Percentiles rank a stretch among this genome's conserved stretches.
phyloP scores from a whole-genome alignment of 2,329 filamentous ascomycete genomes.

The Aureobasidium leucospermi region DNA sequence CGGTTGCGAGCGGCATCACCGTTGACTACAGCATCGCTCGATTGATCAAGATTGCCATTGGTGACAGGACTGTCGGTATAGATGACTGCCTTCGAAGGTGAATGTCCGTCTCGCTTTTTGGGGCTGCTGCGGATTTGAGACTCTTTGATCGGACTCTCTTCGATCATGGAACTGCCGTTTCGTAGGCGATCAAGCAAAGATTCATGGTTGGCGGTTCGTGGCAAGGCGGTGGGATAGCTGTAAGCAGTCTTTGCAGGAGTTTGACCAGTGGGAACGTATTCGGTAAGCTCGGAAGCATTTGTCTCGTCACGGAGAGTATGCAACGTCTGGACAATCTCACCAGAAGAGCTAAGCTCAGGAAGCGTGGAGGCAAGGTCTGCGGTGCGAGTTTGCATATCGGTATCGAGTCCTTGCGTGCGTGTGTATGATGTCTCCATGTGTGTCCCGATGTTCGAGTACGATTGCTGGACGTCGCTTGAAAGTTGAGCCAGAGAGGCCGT shows the following conservation, averaged over 20 bases:
- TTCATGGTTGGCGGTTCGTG: constrained; percentile 62
- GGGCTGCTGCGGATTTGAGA: constrained; percentile 21
- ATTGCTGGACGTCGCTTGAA: constrained; percentile 61
- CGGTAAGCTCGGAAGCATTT: constrained; percentile 55
- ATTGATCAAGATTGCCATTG: constrained; percentile 14
- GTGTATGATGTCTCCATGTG: constrained; percentile 64
- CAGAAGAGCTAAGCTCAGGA: constrained; percentile 48
- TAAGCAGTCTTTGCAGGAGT: constrained; percentile 80
- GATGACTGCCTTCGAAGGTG: constrained; percentile 27
- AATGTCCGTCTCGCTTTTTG: constrained; percentile 20
- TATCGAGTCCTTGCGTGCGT: constrained; percentile 60
- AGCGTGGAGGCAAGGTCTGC: constrained; percentile 53
- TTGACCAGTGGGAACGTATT: constrained; percentile 77
- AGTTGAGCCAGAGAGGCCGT: constrained; percentile 58
- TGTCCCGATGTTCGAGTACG: constrained; percentile 62
- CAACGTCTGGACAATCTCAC: constrained; percentile 61
- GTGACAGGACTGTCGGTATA: constrained; percentile 27
- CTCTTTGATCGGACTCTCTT: constrained; percentile 18
- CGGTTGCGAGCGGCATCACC: constrained; percentile 18
- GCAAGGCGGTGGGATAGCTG: constrained; percentile 69
- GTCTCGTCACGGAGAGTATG: constrained; percentile 64
- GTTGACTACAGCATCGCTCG: not conserved
- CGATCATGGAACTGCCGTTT: constrained; percentile 26
- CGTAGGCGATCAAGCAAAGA: constrained; percentile 46
- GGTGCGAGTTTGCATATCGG: constrained; percentile 58